A percentile compares a stretch with the other conserved stretches of the same genome.
Conservation (phyloP, 352 stramenopile species). For the Phytophthora ohioensis region DNA sequence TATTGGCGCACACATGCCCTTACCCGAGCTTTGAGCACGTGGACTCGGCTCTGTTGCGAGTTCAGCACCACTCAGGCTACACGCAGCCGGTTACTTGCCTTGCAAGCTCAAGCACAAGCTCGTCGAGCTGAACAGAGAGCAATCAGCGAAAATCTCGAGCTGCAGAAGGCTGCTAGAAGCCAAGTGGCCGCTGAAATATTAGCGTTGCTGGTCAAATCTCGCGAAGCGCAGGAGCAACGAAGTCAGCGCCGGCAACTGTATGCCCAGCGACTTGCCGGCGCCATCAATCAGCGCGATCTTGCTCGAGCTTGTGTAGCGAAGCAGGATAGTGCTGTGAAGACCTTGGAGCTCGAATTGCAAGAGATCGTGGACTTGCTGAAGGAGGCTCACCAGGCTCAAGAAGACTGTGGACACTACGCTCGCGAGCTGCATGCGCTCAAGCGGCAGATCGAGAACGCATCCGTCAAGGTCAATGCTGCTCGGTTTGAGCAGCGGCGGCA, state of each 20-base stretch:
- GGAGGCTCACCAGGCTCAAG: constrained; percentile 50
- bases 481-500: constrained; percentile 18
- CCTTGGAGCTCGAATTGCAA: constrained; percentile 51
- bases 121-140: constrained; percentile 36
- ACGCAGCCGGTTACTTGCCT: constrained; percentile 21
- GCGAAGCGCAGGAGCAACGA: constrained; percentile 31
- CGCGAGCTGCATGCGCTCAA: constrained; percentile 53
- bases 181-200: constrained; percentile 27
- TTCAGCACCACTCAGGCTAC: constrained; percentile 14
- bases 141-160: constrained; percentile 22
- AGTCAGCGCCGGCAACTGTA: constrained; percentile 34
- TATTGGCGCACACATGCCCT: constrained; percentile 27
- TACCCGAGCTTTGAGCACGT: constrained; percentile 16
- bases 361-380: constrained; percentile 40
- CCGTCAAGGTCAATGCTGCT: constrained; percentile 56
- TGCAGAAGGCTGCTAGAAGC: constrained; percentile 20
- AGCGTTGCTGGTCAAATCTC: constrained; percentile 27
- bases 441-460: constrained; percentile 61
- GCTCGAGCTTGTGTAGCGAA: constrained; percentile 46
- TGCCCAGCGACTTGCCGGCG: constrained; percentile 21
- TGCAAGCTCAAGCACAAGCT: constrained; percentile 44
- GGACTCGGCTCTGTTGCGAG: constrained; percentile 20
- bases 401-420: constrained; percentile 36
- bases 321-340: constrained; percentile 46
- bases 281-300: constrained; percentile 43